A percentile compares a stretch with the other conserved stretches of the same genome.
These are phyloP conservation scores for Benincasa hispida DNA, from an alignment of 306 rosid species.

Conservation along the genomic window DNA sequence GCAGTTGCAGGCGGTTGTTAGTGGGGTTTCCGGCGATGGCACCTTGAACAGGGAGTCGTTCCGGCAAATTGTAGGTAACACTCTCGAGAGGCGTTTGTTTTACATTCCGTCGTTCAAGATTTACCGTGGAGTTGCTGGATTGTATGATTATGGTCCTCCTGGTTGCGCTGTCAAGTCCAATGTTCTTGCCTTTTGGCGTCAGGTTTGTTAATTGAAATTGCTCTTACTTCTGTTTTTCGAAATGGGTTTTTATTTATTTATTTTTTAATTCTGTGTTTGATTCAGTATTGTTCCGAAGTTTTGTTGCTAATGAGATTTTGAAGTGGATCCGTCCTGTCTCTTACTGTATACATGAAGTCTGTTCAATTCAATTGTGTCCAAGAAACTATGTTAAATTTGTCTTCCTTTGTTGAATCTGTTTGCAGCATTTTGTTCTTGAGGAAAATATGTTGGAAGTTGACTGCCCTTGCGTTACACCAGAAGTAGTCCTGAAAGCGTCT, in stretches of 20 bases:
- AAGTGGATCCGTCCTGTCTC: neutral
- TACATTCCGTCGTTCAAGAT: conserved; percentile 71
- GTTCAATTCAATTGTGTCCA: neutral
- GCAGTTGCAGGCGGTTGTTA: conserved; percentile 30
- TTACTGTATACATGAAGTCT: neutral
- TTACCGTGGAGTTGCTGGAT: conserved; percentile 81
- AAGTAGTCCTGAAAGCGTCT: conserved; percentile 74
- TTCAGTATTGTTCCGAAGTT: too few species aligned
- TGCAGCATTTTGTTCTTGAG: conserved; percentile 86
- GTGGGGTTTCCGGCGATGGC: conserved; percentile 24
- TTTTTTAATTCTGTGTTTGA: too few species aligned
- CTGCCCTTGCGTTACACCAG: conserved; percentile 95
- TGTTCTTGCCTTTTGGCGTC: conserved; percentile 80
- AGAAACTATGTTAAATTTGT: neutral
- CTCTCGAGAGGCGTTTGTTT: conserved; percentile 77
- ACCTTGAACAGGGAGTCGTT: conserved; percentile 42
- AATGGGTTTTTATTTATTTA: too few species aligned
- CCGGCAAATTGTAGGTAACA: conserved; percentile 56
- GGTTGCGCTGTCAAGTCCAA: conserved; percentile 79
- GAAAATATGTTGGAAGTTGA: conserved; percentile 96
- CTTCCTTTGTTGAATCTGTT: neutral
- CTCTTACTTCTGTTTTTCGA: too few species aligned
- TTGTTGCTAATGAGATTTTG: neutral
- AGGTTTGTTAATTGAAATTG: conserved; percentile 22
- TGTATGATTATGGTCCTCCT: conserved; percentile 78